Percentiles rank a stretch among this genome's conserved stretches.
phyloP scores from a whole-genome alignment of 1,284 basidiomycete species.

The Gymnopus androsaceus region DNA sequence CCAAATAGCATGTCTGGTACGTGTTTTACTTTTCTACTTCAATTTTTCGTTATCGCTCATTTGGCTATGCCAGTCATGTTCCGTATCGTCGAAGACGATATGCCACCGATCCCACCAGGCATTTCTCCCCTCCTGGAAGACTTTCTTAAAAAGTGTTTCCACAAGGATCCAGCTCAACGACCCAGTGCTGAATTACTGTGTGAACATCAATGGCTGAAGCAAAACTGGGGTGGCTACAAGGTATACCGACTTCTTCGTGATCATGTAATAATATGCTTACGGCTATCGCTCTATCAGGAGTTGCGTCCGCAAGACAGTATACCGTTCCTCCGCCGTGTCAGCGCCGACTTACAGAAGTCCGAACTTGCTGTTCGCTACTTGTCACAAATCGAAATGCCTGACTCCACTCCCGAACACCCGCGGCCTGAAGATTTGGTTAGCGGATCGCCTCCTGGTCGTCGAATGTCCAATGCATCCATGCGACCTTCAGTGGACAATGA shows the following conservation, averaged over 20 bases:
- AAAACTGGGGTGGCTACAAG: slow-evolving; percentile 75
- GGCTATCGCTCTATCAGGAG: slow-evolving; percentile 46
- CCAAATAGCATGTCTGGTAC: slow-evolving; percentile 83
- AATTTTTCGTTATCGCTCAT: slow-evolving; percentile 10
- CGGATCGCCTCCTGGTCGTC: slow-evolving; percentile 34
- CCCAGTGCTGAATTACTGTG: slow-evolving; percentile 84
- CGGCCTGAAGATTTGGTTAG: slow-evolving; percentile 32
- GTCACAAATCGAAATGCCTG: slow-evolving; percentile 53
- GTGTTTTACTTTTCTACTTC: slow-evolving; percentile 17
- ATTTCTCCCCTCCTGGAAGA: slow-evolving; percentile 74
- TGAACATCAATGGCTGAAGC: slow-evolving; percentile 88
- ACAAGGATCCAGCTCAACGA: slow-evolving; percentile 80
- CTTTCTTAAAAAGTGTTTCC: slow-evolving; percentile 84
- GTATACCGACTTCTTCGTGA: slow-evolving; percentile 40
- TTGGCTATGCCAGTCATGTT: slow-evolving; percentile 73
- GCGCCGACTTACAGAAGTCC: slow-evolving; percentile 76
- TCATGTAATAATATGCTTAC: slow-evolving; percentile 4
- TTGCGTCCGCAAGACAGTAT: slow-evolving; percentile 90
- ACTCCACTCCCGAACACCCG: slow-evolving; percentile 38
- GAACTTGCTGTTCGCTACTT: slow-evolving; percentile 64
- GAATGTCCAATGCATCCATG: slow-evolving; percentile 42
- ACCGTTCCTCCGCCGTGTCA: slow-evolving; percentile 89
- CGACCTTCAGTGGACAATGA: slow-evolving; percentile 42
- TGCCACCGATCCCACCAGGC: slow-evolving; percentile 82
- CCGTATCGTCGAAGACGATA: slow-evolving; percentile 90